Conservation (phyloP, 805 yeast species). For the Starmera pachycereana region DNA sequence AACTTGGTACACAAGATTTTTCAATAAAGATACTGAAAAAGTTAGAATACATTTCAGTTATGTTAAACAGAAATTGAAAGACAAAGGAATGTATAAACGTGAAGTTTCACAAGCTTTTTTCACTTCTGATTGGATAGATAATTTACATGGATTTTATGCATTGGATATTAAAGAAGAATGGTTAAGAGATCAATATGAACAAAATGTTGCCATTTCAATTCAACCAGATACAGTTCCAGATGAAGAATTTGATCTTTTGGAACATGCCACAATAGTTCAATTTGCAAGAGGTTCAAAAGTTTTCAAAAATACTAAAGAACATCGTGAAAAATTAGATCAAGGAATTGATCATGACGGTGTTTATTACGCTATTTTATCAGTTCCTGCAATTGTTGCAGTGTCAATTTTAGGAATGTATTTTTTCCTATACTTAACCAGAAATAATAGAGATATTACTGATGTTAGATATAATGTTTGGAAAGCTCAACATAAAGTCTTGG, state of each 20-base stretch:
- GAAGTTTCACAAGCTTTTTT: constrained; percentile 40
- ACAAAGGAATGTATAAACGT: constrained; percentile 47
- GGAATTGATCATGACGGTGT: constrained; percentile 35
- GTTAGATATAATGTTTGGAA: constrained; percentile 27
- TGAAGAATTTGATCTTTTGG: constrained; percentile 51
- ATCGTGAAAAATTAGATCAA: constrained; percentile 32
- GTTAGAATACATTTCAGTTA: constrained; percentile 61
- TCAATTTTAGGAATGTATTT: constrained; percentile 55
- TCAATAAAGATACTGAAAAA: constrained; percentile 41
- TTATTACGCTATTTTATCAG: constrained; percentile 54
- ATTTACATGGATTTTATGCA: constrained; percentile 53
- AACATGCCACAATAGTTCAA: constrained; percentile 41
- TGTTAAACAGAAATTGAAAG: constrained; percentile 42
- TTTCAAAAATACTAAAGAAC: constrained; percentile 31
- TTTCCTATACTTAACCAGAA: constrained; percentile 45
- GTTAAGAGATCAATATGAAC: constrained; percentile 44
- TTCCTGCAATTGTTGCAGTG: constrained; percentile 57
- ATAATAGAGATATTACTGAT: constrained; percentile 42
- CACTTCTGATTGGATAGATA: constrained; percentile 62
- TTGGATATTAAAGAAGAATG: constrained; percentile 53
- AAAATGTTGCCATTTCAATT: constrained; percentile 52
- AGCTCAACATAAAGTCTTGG: constrained; percentile 28
- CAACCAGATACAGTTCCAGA: constrained; percentile 63
- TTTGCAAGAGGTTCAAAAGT: constrained; percentile 31
- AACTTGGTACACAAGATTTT: constrained; percentile 71